phyloP scores from a whole-genome alignment of 2,329 filamentous ascomycete genomes.

The Pestalotiopsis sp. region DNA sequence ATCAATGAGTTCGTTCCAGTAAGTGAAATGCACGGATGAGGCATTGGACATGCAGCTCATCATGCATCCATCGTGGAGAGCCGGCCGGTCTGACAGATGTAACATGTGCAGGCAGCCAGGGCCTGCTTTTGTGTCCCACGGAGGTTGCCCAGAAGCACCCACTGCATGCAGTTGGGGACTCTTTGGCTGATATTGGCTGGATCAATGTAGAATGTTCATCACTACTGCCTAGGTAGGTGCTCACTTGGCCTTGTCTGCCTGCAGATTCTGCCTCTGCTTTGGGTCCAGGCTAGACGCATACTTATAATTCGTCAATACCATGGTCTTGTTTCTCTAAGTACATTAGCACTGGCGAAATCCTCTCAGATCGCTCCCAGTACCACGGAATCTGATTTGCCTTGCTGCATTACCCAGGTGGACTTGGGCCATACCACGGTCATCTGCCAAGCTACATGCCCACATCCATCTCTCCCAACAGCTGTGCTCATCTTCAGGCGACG shows the following conservation, averaged over 20 bases:
- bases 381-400: background rate
- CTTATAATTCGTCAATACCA: background rate
- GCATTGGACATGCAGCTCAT: background rate
- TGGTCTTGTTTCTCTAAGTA: background rate
- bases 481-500: no score
- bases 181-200: background rate
- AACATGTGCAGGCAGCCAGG: background rate
- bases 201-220: background rate
- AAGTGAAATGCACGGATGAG: no score
- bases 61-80: background rate
- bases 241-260: conserved; percentile 7
- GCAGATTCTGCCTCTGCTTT: background rate
- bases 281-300: background rate
- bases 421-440: background rate
- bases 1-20: no score
- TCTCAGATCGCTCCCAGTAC: background rate
- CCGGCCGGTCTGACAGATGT: conserved; percentile 1
- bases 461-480: background rate
- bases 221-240: background rate
- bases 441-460: background rate
- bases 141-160: background rate
- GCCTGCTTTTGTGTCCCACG: background rate
- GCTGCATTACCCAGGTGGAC: no score
- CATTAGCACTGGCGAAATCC: background rate
- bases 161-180: background rate